Percentiles rank a stretch among this genome's conserved stretches.
phyloP scores from a whole-genome alignment of 2,329 filamentous ascomycete species.

The Xylariaceae sp. region DNA sequence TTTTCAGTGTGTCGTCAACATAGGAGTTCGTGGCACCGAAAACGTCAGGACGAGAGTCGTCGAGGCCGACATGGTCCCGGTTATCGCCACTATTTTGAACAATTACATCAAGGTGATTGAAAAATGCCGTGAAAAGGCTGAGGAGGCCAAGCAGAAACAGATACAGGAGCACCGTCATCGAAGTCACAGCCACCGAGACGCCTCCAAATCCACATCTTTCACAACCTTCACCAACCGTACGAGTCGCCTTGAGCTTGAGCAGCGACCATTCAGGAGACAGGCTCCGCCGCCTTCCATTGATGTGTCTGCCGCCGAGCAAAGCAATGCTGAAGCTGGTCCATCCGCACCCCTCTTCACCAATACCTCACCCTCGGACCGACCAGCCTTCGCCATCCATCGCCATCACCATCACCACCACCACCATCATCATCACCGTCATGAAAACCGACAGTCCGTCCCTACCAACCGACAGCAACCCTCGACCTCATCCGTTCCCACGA shows the following conservation, averaged over 20 bases:
- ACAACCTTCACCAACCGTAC: constrained; percentile 55
- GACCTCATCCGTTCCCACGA: constrained; percentile 62
- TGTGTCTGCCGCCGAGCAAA: constrained; percentile 56
- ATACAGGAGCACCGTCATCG: constrained; percentile 52
- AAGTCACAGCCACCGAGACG: constrained; percentile 47
- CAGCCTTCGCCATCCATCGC: constrained; percentile 54
- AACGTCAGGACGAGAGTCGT: constrained; percentile 91
- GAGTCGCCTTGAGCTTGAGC: constrained; percentile 54
- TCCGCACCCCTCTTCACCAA: constrained; percentile 60
- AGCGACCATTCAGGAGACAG: constrained; percentile 68
- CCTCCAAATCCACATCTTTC: constrained; percentile 50
- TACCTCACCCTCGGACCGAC: constrained; percentile 69
- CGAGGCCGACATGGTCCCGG: constrained; percentile 97
- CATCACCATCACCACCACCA: constrained; percentile 52
- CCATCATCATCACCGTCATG: constrained; percentile 43
- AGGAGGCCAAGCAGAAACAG: constrained; percentile 75
- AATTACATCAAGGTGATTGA: constrained; percentile 98
- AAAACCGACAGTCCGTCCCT: constrained; percentile 48
- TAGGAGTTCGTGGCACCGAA: constrained; percentile 93
- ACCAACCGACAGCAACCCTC: constrained; percentile 57
- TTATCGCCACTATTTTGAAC: constrained; percentile 96
- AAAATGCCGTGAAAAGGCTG: constrained; percentile 81
- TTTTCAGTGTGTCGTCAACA: constrained; percentile 98
- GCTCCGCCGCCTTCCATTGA: constrained; percentile 82
- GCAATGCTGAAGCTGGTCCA: constrained; percentile 55